Base-by-base conservation (phyloP, 768 basidiomycete genomes). In the Clavulina sp. region DNA sequence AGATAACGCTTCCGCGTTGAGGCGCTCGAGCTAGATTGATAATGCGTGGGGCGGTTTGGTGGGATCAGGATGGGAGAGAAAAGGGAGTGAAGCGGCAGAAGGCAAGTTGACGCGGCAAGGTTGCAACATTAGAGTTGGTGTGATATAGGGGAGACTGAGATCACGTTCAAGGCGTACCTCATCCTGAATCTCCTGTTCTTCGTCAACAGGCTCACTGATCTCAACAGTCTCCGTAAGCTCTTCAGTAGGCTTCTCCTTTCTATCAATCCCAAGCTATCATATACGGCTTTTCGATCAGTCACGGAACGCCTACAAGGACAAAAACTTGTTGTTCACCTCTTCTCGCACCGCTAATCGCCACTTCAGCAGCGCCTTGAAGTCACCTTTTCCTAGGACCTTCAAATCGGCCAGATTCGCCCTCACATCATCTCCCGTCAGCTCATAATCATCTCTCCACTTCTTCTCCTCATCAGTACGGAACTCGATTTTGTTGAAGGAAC, bases 331-430 rank as follows among this genome's bases (percentile, higher is more conserved):
- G 48, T 70, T n/a, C 51, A 86, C 87, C 73, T 96, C 88, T 66
- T 96, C 80, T 28, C 95, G 81, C 30, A 97, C 69, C 4, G 78
- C 76, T 40, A 78, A 65, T 48, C 95, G 75, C 93, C 93, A 99
- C 68, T 82, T 96, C 53, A 97, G 70, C 51, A 99, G 68, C 5
- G 74, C 61, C 64, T 96, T 97, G 71, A 99, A 99, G 62, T 99
- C 95, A 28, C 92, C 84, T 68, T 96, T 99, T 31, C 95, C 95
- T 31, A 99, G 69, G 3, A 99, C 95, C 64, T 93, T 96, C 57
- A 99, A 71, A 70, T 99, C 95, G 21, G 80, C 76, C 57, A 81
- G 83, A 63, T 85, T 88, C n/a, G 73, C 70, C 62, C 77, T 76
- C 56, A 97, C 69, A 50, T 97, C 93, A 0, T 70, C 62, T 2